Percentiles rank a stretch among this genome's conserved stretches.
phyloP scores from a whole-genome alignment of 129 eudicot genomes.

The Lactuca saligna region DNA sequence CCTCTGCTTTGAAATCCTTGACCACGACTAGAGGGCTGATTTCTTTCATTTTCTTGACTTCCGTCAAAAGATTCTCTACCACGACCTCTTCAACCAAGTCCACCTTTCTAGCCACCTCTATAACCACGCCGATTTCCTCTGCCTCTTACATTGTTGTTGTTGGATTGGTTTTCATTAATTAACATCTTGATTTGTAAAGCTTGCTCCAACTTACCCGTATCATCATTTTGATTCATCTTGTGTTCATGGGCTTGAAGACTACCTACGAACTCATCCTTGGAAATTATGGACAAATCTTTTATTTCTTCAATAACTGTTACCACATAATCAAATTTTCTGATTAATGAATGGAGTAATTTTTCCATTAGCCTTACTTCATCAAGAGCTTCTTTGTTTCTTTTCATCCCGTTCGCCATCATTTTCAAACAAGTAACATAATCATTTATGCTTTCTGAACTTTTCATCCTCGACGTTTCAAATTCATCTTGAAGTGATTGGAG shows the following conservation, averaged over 20 bases:
- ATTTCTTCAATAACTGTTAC: background rate
- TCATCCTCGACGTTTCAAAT: background rate
- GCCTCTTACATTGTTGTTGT: background rate
- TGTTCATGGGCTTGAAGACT: background rate
- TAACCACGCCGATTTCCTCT: too few relatives aligned
- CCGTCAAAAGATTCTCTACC: background rate
- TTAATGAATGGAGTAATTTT: background rate
- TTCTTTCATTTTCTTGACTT: background rate
- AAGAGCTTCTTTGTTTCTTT: background rate
- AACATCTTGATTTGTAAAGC: background rate
- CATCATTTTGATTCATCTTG: background rate
- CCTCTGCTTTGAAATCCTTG: background rate
- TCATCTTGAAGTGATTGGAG: background rate
- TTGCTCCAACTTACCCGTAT: background rate
- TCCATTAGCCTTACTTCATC: background rate
- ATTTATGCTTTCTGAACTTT: background rate
- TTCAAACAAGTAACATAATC: background rate
- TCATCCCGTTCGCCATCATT: background rate
- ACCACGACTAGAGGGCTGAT: background rate
- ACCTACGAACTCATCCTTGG: background rate
- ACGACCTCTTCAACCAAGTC: background rate
- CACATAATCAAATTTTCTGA: background rate
- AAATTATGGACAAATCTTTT: background rate
- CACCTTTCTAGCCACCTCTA: too few relatives aligned
- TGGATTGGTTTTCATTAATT: background rate